phyloP scores from a whole-genome alignment of 768 basidiomycete genomes.

The Leccinellum albellum region DNA sequence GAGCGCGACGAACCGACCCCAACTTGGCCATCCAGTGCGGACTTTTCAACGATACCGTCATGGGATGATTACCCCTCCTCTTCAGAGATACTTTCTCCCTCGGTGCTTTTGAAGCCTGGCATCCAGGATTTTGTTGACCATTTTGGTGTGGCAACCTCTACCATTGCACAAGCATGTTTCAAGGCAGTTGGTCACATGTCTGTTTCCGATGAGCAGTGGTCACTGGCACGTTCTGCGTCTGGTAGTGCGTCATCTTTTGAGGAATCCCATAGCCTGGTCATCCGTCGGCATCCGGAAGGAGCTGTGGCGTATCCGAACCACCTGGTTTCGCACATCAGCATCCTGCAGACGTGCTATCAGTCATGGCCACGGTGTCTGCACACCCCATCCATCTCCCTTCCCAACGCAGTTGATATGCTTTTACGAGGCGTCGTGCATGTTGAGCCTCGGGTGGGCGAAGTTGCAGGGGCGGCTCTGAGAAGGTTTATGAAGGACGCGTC shows the following conservation, averaged over 20 bases:
- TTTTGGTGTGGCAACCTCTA: conserved; percentile 51
- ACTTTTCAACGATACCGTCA: conserved; percentile 54
- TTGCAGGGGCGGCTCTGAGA: conserved; percentile 62
- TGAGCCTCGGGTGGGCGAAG: conserved; percentile 70
- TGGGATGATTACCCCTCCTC: conserved; percentile 69
- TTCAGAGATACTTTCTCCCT: conserved; percentile 55
- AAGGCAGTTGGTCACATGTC: conserved; percentile 71
- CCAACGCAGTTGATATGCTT: conserved; percentile 72
- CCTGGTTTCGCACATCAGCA: conserved; percentile 57
- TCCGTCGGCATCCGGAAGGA: conserved; percentile 65
- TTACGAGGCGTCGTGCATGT: conserved; percentile 81
- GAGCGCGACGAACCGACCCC: conserved; percentile 72
- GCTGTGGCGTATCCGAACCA: conserved; percentile 63
- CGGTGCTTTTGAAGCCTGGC: conserved; percentile 56
- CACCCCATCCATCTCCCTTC: conserved; percentile 44
- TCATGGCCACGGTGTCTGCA: conserved; percentile 82
- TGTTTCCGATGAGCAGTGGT: conserved; percentile 84
- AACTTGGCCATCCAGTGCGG: conserved; percentile 72
- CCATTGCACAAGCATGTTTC: conserved; percentile 56
- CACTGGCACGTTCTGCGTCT: conserved; percentile 42
- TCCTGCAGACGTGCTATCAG: conserved; percentile 75
- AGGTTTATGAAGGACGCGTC: conserved; percentile 64
- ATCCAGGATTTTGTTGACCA: conserved; percentile 73
- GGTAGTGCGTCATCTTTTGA: conserved; percentile 51
- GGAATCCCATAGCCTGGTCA: conserved; percentile 63